Evolutionary conservation across 2,329 filamentous ascomycete species (phyloP).

Genomic region (Botrytis paeoniae): DNA sequence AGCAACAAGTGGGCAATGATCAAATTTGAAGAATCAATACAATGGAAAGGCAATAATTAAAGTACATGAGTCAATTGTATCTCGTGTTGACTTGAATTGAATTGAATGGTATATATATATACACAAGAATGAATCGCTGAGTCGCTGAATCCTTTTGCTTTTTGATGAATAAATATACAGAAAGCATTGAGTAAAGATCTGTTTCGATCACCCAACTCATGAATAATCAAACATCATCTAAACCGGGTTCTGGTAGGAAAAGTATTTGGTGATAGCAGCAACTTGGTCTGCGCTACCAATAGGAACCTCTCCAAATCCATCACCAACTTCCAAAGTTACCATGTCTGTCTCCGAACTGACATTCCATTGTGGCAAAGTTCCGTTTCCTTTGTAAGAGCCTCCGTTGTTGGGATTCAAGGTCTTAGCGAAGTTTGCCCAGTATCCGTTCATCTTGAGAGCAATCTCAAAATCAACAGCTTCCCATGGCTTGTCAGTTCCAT

Average conservation of each 20-base stretch:
- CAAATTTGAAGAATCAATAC: accelerated
- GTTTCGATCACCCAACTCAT: no score
- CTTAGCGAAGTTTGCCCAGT: conserved; percentile 71
- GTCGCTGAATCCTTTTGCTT: neutral
- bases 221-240: neutral
- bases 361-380: conserved; percentile 1
- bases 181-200: neutral
- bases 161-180: neutral
- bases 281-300: conserved; percentile 9
- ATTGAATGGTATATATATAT: neutral
- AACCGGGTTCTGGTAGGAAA: conserved; percentile 1
- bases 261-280: neutral
- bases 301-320: conserved; percentile 2
- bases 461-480: conserved; percentile 33
- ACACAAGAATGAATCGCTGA: neutral
- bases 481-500: conserved; percentile 31
- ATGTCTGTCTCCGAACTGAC: neutral
- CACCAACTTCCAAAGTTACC: neutral
- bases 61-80: neutral
- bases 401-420: conserved; percentile 60
- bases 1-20: neutral
- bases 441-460: conserved; percentile 51
- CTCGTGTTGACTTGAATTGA: neutral
- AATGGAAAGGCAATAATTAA: neutral
- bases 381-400: neutral